These are phyloP conservation scores for Corynespora cassiicola DNA, from an alignment of 2,329 filamentous ascomycete genomes.

Conservation along the genomic window DNA sequence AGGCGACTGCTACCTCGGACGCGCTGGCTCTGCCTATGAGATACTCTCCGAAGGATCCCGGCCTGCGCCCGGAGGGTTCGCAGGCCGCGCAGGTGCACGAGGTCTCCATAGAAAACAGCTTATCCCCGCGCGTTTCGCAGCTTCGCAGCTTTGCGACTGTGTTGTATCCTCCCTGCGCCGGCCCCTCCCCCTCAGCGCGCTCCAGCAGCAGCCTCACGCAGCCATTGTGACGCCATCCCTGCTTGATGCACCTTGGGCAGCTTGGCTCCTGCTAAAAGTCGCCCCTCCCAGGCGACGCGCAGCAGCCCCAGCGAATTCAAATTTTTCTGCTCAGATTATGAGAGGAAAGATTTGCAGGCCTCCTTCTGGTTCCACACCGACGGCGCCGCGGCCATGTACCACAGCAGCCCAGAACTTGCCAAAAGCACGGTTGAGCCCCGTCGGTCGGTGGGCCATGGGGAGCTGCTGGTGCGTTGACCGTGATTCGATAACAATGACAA, in stretches of 20 bases:
- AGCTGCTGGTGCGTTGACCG: constrained; percentile 17
- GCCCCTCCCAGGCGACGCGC: constrained; percentile 18
- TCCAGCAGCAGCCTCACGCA: constrained; percentile 14
- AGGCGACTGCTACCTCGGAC: constrained; percentile 32
- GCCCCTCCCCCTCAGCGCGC: constrained; percentile 7
- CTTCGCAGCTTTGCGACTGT: no score
- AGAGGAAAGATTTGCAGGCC: no score
- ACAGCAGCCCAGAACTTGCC: constrained; percentile 19
- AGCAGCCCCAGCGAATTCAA: constrained; percentile 21
- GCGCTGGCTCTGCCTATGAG: no score
- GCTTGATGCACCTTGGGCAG: constrained; percentile 21
- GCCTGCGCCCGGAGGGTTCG: no score
- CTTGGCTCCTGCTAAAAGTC: constrained; percentile 19
- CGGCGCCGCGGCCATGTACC: constrained; percentile 23
- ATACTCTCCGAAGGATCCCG: no score
- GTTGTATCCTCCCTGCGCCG: no score
- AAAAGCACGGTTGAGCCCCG: constrained; percentile 25
- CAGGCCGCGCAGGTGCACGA: no score
- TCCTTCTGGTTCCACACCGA: constrained; percentile 5
- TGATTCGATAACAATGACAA: constrained; percentile 36
- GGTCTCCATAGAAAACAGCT: no score
- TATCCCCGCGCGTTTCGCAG: no score
- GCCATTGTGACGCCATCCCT: constrained; percentile 4
- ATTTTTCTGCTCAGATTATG: no score
- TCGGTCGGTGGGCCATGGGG: constrained; percentile 14